Conservation (phyloP, 352 stramenopile species). For the Blastocystis sp. region DNA sequence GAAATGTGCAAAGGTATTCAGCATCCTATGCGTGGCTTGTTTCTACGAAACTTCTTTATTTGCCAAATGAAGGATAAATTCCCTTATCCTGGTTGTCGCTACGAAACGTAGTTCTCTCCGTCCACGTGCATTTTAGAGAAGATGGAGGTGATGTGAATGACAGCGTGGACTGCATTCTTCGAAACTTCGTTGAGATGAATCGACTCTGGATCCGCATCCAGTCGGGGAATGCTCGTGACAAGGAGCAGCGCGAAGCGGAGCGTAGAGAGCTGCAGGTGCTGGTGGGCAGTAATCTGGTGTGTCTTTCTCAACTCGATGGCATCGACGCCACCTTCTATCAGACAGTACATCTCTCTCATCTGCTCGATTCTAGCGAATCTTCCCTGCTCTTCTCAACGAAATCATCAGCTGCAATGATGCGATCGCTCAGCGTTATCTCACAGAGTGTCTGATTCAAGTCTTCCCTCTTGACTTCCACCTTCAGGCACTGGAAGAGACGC, state of each 20-base stretch:
- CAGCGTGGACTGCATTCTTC: conserved; percentile 87
- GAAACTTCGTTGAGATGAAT: conserved; percentile 95
- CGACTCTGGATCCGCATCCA: conserved; percentile 98
- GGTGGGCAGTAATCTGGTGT: conserved; percentile 91
- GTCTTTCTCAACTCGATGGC: conserved; percentile 87
- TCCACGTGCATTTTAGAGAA: neutral
- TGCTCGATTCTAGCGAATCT: conserved; percentile 65
- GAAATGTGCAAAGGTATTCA: conserved; percentile 97
- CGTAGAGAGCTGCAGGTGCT: conserved; percentile 88
- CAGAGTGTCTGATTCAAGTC: conserved; percentile 94
- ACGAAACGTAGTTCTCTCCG: neutral
- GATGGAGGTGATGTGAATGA: conserved; percentile 71
- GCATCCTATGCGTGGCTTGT: conserved; percentile 91
- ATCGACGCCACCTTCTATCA: conserved; percentile 81
- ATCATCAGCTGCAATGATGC: conserved; percentile 87
- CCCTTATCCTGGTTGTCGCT: conserved; percentile 33
- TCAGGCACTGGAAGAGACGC: conserved; percentile 81
- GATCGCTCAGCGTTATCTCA: conserved; percentile 92
- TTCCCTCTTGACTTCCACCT: conserved; percentile 97
- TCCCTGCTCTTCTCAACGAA: conserved; percentile 84
- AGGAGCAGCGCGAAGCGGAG: conserved; percentile 73
- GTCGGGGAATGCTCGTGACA: conserved; percentile 71
- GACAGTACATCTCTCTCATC: conserved; percentile 63
- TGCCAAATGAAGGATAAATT: conserved; percentile 67
- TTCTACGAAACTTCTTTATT: conserved; percentile 91